Evolutionary conservation across 2,329 filamentous ascomycete species (phyloP), one percentile per base, ranked within the genome.

Genomic region (Aspergillus sp.): DNA sequence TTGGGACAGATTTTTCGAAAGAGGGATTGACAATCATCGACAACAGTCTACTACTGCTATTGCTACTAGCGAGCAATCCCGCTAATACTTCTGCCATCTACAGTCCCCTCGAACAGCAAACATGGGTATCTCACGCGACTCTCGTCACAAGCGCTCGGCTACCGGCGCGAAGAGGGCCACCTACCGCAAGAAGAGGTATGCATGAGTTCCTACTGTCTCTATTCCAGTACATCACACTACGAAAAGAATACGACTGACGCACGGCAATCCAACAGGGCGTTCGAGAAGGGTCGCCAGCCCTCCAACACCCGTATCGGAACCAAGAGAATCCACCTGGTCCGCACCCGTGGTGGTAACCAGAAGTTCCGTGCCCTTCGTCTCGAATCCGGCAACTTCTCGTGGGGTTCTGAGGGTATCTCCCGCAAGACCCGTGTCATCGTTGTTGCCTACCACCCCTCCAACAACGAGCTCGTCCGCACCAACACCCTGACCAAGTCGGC

Each of bases 381-480:
- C 84, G 95, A 99, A 81, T 89, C 92, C 70, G 95, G 95, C 81
- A 99, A 99, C 90, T 99, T 98, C 84, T 93, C 93, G 77, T 99
- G 95, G 95, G 94, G 91, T 77, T 97, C 92, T 71, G 95, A 99
- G 88, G 93, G 94, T 78, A 86, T 92, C 83, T 91, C 94, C 83
- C 94, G 95, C 89, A 99, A 99, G 90, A 92, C 91, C 83, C 95
- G 96, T 86, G 91, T 99, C 81, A 97, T 99, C 81, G 92, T 86
- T 77, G 96, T 99, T 84, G 90, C 89, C 80, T 99, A 92, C 91
- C 96, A 99, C 85, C 96, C 95, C 67, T 97, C 94, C 81, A 99
- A 99, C 93, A 99, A 99, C 92, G 95, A 99, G 86, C 88, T 99
- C 75, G 93, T 99, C 86, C 95, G 95, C 80, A 99, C 95, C 83